A percentile compares a stretch with the other conserved stretches of the same genome.
phyloP scores from a whole-genome alignment of 768 basidiomycete species.

The Russula lepida region DNA sequence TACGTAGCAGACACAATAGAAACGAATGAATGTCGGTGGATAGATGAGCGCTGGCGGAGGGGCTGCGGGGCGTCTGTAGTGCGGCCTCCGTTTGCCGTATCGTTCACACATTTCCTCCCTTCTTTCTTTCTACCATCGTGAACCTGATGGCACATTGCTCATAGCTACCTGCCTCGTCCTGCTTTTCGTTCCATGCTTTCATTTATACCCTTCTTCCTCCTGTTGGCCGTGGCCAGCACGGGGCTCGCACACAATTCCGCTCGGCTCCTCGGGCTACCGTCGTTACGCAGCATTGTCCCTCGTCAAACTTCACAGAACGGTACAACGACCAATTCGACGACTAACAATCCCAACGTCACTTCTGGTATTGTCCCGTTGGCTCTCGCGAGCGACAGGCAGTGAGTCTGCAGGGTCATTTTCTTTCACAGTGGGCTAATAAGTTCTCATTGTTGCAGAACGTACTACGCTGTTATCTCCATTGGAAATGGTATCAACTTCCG shows the following conservation, averaged over 20 bases:
- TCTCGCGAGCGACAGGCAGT: constrained; percentile 19
- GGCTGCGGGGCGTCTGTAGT: background rate
- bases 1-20: background rate
- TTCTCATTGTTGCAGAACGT: constrained; percentile 40
- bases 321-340: constrained; percentile 3
- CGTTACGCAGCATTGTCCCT: constrained; percentile 7
- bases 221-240: constrained; percentile 13
- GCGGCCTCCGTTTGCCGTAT: background rate
- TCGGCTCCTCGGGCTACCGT: background rate
- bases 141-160: constrained; percentile 2
- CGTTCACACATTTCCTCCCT: background rate
- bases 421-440: background rate
- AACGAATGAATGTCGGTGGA: no score
- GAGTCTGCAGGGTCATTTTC: background rate
- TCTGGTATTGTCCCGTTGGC: constrained; percentile 10
- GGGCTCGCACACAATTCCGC: background rate
- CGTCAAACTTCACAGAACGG: constrained; percentile 10
- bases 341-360: background rate
- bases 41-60: no score
- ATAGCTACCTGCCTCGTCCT: background rate
- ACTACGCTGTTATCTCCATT: constrained; percentile 50
- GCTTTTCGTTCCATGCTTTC: background rate
- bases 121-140: background rate
- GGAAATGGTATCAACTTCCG: constrained; percentile 63
- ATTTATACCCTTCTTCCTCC: background rate